These are phyloP conservation scores for Glutinoglossum americanum DNA, from an alignment of 495 filamentous ascomycete genomes.

Conservation along the genomic window DNA sequence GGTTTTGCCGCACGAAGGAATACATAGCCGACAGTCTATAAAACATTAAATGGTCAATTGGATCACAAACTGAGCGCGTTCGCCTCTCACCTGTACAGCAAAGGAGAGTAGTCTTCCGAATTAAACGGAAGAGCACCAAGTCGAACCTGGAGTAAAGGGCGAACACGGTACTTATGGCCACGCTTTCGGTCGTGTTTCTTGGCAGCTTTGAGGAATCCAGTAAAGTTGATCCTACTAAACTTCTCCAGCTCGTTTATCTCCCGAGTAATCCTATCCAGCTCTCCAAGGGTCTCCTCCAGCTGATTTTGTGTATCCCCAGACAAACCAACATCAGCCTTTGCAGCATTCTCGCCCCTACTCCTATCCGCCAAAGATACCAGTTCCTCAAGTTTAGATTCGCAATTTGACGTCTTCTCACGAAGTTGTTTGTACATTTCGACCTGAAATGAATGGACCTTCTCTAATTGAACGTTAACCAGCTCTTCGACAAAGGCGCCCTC, in stretches of 20 bases:
- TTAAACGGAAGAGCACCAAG: slow-evolving; percentile 79
- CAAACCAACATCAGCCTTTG: slow-evolving; percentile 14
- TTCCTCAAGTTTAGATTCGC: slow-evolving; percentile 39
- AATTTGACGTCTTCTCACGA: slow-evolving; percentile 38
- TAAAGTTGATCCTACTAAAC: slow-evolving; percentile 91
- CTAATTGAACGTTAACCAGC: slow-evolving; percentile 77
- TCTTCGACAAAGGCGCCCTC: slow-evolving; percentile 87
- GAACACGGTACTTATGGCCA: slow-evolving; percentile 56
- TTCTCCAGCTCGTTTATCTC: slow-evolving; percentile 87
- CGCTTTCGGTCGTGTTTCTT: slow-evolving; percentile 96
- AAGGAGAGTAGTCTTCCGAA: slow-evolving; percentile 77
- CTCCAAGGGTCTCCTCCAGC: slow-evolving; percentile 47
- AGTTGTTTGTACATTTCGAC: slow-evolving; percentile 48
- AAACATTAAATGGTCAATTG: neutral
- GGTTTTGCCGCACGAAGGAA: slow-evolving; percentile 67
- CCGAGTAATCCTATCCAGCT: slow-evolving; percentile 70
- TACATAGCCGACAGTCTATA: slow-evolving; percentile 73
- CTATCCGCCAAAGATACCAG: slow-evolving; percentile 24
- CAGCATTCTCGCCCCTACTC: slow-evolving; percentile 5
- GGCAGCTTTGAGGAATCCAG: slow-evolving; percentile 88
- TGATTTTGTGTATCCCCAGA: slow-evolving; percentile 24
- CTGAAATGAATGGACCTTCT: slow-evolving; percentile 88
- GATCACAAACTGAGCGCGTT: neutral
- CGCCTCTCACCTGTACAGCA: slow-evolving; percentile 42
- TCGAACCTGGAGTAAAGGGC: slow-evolving; percentile 74